A percentile compares a stretch with the other conserved stretches of the same genome.
phyloP scores from a whole-genome alignment of 805 yeast species.

The Yarrowia sp. region DNA sequence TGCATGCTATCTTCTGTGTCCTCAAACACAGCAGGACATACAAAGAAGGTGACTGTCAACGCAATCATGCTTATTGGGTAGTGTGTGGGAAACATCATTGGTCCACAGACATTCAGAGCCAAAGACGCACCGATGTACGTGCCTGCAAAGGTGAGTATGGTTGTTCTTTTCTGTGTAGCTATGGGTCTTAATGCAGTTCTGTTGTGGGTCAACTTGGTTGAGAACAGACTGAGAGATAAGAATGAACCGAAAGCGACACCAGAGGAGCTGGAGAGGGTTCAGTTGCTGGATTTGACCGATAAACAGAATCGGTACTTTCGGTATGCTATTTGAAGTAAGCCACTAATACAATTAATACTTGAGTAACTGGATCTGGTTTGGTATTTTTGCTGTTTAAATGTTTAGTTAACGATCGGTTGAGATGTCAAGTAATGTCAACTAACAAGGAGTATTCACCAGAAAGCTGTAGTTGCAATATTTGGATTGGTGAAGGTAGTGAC shows the following conservation, averaged over 20 bases:
- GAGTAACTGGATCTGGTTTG: too few relatives aligned
- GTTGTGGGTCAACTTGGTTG: neutral
- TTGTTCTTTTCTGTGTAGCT: neutral
- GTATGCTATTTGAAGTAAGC: neutral
- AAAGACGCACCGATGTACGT: neutral
- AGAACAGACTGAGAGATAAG: neutral
- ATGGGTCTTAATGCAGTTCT: neutral
- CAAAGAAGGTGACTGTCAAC: neutral
- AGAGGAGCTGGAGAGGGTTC: neutral
- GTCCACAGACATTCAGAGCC: neutral
- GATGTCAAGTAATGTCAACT: too few relatives aligned
- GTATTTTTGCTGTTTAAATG: too few relatives aligned
- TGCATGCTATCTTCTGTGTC: neutral
- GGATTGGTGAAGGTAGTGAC: too few relatives aligned
- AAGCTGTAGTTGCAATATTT: too few relatives aligned
- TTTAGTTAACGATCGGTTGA: too few relatives aligned
- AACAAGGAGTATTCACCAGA: too few relatives aligned
- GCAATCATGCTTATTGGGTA: neutral
- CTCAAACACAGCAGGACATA: neutral
- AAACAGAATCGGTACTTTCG: neutral
- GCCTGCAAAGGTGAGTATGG: neutral
- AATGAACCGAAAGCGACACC: neutral
- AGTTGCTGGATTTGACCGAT: neutral
- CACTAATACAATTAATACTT: too few relatives aligned
- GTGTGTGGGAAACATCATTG: constrained; percentile 2